Base-by-base conservation (phyloP, 225 moss, liverwort and hornwort species). In the Antitrichia curtipendula region DNA sequence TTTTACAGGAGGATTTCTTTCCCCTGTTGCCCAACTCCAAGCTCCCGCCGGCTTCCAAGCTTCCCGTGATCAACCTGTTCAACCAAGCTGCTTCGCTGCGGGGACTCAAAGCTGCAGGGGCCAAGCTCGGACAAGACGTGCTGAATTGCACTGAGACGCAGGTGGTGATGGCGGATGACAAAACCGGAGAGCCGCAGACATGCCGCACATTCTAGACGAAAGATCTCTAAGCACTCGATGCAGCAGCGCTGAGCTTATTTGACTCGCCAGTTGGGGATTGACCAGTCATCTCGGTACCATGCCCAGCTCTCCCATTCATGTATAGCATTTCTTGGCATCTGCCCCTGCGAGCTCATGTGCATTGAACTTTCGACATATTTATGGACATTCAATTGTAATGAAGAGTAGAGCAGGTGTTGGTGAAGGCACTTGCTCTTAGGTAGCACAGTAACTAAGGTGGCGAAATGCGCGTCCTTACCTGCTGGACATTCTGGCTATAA, bases 21-120 rank as follows among this genome's bases (percentile, higher is more conserved):
- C 87, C 89, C 13, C 40, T 94, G 59, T 88, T 98, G 75, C 98
- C 98, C 34, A 88, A 82, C 40, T 92, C 90, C 21, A 96, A 93
- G 89, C 81, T 98, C 23, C 98, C 98, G 22, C 84, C 96, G 21
- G 94, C 93, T 54, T 92, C 95, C 9, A 96, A 90, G 89, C 91
- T 98, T 43, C 98, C 98, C 13, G 95, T 96, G 58, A 89, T 98
- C 75, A 98, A 96, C 69, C 92, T 98, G 50, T 98, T 98, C 93
- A 98, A 98, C 90, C 98, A 96, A 90, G 92, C 94, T 34, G 82
- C 96, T 28, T 95, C 96, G 40, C 88, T 96, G 74, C 95, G 92
- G 80, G 98, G 98, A 12, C 93, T 98, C 66, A 98, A 98, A 88
- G 76, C 98, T 3, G 95, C 98, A 10, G 98, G 98, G 27, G 94